These are phyloP conservation scores for Ziziphus jujuba DNA, from an alignment of 306 rosid genomes.

Conservation along the genomic window DNA sequence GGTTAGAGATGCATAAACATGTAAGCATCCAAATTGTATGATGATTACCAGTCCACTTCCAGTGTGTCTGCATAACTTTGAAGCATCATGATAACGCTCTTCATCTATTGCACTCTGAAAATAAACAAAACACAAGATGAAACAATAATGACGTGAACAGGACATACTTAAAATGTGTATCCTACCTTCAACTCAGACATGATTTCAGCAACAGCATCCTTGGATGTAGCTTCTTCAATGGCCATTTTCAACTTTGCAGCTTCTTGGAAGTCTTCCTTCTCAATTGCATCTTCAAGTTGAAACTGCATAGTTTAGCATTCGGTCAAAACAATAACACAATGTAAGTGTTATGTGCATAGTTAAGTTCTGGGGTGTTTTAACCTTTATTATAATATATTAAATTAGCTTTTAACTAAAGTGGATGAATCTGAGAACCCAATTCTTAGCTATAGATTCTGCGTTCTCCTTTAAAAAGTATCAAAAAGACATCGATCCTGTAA, in stretches of 20 bases:
- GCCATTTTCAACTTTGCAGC: conserved; percentile 75
- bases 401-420: background rate
- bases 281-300: conserved; percentile 97
- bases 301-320: conserved; percentile 45
- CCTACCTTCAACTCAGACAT: conserved; percentile 82
- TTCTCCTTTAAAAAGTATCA: background rate
- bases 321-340: background rate
- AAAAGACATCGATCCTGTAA: no score
- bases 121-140: conserved; percentile 9
- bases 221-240: conserved; percentile 72
- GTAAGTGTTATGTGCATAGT: background rate
- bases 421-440: background rate
- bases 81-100: conserved; percentile 94
- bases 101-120: conserved; percentile 83
- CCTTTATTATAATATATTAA: background rate
- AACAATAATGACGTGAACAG: background rate
- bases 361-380: background rate
- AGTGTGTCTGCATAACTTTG: conserved; percentile 70
- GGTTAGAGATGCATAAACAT: background rate
- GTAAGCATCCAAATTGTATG: conserved; percentile 12
- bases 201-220: conserved; percentile 81
- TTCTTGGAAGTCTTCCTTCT: conserved; percentile 88
- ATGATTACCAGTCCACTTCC: conserved; percentile 94
- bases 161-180: background rate
- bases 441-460: background rate